phyloP scores from a whole-genome alignment of 768 basidiomycete species.

The Suillus clintonianus region DNA sequence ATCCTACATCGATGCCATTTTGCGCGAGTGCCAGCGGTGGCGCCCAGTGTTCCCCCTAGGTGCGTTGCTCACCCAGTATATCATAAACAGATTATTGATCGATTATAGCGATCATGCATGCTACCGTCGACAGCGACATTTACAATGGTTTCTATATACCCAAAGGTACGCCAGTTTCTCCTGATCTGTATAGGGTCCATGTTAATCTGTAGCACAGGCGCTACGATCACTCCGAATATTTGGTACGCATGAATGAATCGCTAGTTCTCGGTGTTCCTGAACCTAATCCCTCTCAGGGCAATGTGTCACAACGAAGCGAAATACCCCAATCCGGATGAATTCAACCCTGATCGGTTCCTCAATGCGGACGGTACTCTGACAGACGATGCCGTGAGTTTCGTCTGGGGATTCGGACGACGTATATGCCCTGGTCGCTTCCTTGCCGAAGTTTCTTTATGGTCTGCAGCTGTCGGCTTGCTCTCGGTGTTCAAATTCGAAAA shows the following conservation, averaged over 20 bases:
- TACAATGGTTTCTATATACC: slow-evolving; percentile 5
- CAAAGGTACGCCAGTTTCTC: background rate
- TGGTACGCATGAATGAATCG: background rate
- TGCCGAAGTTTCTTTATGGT: slow-evolving; percentile 35
- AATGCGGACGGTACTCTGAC: background rate
- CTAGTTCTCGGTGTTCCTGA: background rate
- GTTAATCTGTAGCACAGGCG: slow-evolving; percentile 1
- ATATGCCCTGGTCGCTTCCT: slow-evolving; percentile 41
- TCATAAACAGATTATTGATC: background rate
- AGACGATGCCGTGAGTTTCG: background rate
- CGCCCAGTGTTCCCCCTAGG: slow-evolving; percentile 1
- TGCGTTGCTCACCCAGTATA: background rate
- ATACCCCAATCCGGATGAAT: slow-evolving; percentile 39
- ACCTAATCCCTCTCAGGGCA: slow-evolving; percentile 13
- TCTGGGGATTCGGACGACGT: slow-evolving; percentile 39
- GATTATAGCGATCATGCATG: background rate
- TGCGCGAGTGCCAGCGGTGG: slow-evolving; percentile 9
- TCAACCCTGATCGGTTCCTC: slow-evolving; percentile 38
- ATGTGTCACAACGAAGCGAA: slow-evolving; percentile 28
- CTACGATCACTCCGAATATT: slow-evolving; percentile 2
- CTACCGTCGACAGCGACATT: slow-evolving; percentile 1
- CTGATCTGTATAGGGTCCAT: background rate
- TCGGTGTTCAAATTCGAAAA: slow-evolving; percentile 8
- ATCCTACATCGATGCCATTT: slow-evolving; percentile 13
- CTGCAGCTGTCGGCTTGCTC: slow-evolving; percentile 4